phyloP scores from a whole-genome alignment of 176 grass and related monocot species.

The Luzula sylvatica region DNA sequence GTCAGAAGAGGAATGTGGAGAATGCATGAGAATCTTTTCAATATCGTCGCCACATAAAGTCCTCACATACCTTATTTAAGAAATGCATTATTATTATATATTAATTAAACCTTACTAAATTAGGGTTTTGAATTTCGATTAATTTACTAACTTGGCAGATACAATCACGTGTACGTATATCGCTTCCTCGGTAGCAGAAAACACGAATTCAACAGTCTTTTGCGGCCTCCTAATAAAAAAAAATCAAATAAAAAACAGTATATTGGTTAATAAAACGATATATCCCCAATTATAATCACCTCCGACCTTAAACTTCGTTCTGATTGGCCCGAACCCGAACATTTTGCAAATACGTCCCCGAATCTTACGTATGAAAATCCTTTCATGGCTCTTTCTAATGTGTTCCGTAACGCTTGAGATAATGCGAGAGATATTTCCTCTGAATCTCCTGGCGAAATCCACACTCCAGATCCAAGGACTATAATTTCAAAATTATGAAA shows the following conservation, averaged over 20 bases:
- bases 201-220: constrained; percentile 83
- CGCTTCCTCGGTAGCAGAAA: constrained; percentile 91
- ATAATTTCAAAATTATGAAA: constrained; percentile 8
- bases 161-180: constrained; percentile 85
- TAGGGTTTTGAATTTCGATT: background rate
- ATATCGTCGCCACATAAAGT: constrained; percentile 84
- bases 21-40: constrained; percentile 80
- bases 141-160: constrained; percentile 66
- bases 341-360: constrained; percentile 94
- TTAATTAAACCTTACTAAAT: too few species aligned
- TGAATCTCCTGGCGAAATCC: constrained; percentile 87
- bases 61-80: constrained; percentile 56
- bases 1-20: constrained; percentile 47
- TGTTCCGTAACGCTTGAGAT: constrained; percentile 82
- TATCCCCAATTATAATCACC: constrained; percentile 8
- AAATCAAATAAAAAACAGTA: constrained; percentile 9
- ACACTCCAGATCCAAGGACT: constrained; percentile 85
- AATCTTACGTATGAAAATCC: constrained; percentile 87
- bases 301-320: constrained; percentile 66
- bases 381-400: constrained; percentile 85
- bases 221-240: constrained; percentile 59
- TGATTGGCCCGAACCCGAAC: constrained; percentile 50
- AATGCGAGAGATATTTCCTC: constrained; percentile 88
- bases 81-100: constrained; percentile 1
- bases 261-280: constrained; percentile 16